These are phyloP conservation scores for Wickerhamomyces sp. DNA, from an alignment of 1,139 yeast genomes.

Conservation along the genomic window DNA sequence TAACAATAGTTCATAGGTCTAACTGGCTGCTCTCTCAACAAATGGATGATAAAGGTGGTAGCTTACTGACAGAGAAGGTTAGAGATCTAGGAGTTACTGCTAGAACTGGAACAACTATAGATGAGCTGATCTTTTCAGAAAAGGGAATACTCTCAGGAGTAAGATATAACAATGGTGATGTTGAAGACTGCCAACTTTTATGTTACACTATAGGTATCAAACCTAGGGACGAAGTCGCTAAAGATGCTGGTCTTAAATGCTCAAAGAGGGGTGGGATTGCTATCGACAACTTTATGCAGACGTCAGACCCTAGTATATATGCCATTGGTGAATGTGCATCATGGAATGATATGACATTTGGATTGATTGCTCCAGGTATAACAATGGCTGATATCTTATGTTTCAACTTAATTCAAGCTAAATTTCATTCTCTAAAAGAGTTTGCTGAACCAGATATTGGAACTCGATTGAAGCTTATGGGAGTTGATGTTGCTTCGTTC, in stretches of 20 bases:
- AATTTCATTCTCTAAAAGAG: slow-evolving; percentile 24
- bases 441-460: slow-evolving; percentile 31
- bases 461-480: slow-evolving; percentile 31
- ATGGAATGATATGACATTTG: slow-evolving; percentile 31
- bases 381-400: slow-evolving; percentile 31
- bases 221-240: slow-evolving; percentile 32
- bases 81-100: slow-evolving; percentile 28
- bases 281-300: slow-evolving; percentile 25
- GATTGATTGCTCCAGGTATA: slow-evolving; percentile 32
- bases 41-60: slow-evolving; percentile 30
- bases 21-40: slow-evolving; percentile 31
- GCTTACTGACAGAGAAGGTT: slow-evolving; percentile 26
- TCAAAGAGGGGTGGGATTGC: slow-evolving; percentile 28
- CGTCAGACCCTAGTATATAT: slow-evolving; percentile 26
- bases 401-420: slow-evolving; percentile 31
- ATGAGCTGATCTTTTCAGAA: slow-evolving; percentile 22
- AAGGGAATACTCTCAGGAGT: slow-evolving; percentile 22
- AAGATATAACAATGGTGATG: slow-evolving; percentile 25
- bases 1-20: slow-evolving; percentile 30
- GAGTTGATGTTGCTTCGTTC: slow-evolving; percentile 33
- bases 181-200: slow-evolving; percentile 27
- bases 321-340: slow-evolving; percentile 34
- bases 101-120: slow-evolving; percentile 26
- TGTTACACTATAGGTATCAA: slow-evolving; percentile 32
- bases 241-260: slow-evolving; percentile 19